A percentile compares a stretch with the other conserved stretches of the same genome.
Conservation (phyloP, 257 asterid genomes). For the Jasminum sambac region DNA sequence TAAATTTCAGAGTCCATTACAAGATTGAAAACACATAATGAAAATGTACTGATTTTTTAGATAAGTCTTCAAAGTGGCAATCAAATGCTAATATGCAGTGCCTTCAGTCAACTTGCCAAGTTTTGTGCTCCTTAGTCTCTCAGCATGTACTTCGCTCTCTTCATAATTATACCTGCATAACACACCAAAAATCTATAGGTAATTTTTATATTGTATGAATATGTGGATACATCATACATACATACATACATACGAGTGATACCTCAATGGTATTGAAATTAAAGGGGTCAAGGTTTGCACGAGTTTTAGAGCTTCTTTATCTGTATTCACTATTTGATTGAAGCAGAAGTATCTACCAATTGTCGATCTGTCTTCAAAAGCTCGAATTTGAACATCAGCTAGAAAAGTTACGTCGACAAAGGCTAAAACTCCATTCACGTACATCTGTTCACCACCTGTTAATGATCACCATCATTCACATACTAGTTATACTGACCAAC, state of each 20-base stretch:
- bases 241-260: not conserved
- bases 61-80: not conserved
- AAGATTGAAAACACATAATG: conserved; percentile 4
- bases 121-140: conserved; percentile 42
- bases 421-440: conserved; percentile 45
- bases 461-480: not conserved
- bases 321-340: conserved; percentile 37
- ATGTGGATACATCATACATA: not conserved
- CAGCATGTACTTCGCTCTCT: conserved; percentile 33
- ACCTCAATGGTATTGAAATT: conserved; percentile 42
- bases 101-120: conserved; percentile 39
- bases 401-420: conserved; percentile 41
- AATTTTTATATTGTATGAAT: not conserved
- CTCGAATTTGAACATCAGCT: conserved; percentile 46
- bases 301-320: conserved; percentile 38
- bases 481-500: not conserved
- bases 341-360: conserved; percentile 48
- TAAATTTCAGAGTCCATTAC: not conserved
- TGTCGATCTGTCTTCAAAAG: conserved; percentile 42
- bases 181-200: not conserved
- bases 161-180: conserved; percentile 31
- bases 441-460: conserved; percentile 47
- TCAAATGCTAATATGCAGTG: conserved; percentile 8
- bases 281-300: conserved; percentile 43
- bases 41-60: not conserved